These are phyloP conservation scores for Coemansia sp. DNA, from an alignment of 192 early-diverging fungal species.

Conservation along the genomic window DNA sequence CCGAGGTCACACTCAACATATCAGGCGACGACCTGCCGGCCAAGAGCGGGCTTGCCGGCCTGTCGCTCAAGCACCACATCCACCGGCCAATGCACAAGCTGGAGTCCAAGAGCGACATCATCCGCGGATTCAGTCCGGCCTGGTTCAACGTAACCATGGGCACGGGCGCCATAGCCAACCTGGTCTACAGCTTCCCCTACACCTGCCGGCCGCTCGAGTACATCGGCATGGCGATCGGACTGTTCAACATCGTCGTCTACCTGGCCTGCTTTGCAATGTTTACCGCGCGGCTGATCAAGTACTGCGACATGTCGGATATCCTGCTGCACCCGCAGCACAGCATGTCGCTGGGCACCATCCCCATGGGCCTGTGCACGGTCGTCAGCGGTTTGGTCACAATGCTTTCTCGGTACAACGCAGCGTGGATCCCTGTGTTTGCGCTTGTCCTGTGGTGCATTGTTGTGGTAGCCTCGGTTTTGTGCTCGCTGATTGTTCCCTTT, in stretches of 20 bases:
- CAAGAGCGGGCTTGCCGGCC: background rate
- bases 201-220: slow-evolving; percentile 31
- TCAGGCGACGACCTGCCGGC: background rate
- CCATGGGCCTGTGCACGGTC: slow-evolving; percentile 54
- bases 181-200: slow-evolving; percentile 50
- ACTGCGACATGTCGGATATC: slow-evolving; percentile 46
- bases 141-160: slow-evolving; percentile 58
- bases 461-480: slow-evolving; percentile 35
- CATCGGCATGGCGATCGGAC: slow-evolving; percentile 43
- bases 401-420: slow-evolving; percentile 12
- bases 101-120: slow-evolving; percentile 28
- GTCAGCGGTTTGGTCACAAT: slow-evolving; percentile 30
- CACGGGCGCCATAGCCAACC: slow-evolving; percentile 44
- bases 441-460: slow-evolving; percentile 51
- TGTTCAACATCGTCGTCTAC: slow-evolving; percentile 44
- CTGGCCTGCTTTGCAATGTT: slow-evolving; percentile 29
- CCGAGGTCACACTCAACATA: slow-evolving; percentile 4
- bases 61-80: slow-evolving; percentile 18
- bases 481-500: slow-evolving; percentile 43
- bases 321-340: slow-evolving; percentile 54
- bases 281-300: slow-evolving; percentile 23
- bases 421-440: slow-evolving; percentile 43
- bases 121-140: slow-evolving; percentile 56
- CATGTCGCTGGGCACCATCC: slow-evolving; percentile 54
- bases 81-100: slow-evolving; percentile 47